Percentiles rank a stretch among this genome's conserved stretches.
phyloP scores from a whole-genome alignment of 495 filamentous ascomycete species.

The Aspergillus egyptiacus region DNA sequence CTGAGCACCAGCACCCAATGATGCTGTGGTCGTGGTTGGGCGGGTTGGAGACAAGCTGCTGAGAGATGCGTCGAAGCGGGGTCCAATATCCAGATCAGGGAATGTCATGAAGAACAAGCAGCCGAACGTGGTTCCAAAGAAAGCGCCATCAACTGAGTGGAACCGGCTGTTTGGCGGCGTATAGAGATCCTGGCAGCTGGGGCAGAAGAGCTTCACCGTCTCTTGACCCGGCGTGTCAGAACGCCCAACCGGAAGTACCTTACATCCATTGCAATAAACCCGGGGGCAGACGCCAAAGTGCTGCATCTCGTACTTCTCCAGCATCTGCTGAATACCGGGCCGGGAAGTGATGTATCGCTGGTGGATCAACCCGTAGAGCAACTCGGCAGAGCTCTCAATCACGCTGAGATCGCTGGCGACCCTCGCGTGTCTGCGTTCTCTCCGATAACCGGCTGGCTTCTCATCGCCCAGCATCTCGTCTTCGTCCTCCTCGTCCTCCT shows the following conservation, averaged over 20 bases:
- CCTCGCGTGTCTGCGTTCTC: conserved; percentile 75
- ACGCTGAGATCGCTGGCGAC: conserved; percentile 87
- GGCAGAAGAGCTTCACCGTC: conserved; percentile 97
- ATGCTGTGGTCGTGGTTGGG: conserved; percentile 25
- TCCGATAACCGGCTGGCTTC: conserved; percentile 50
- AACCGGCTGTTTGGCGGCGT: conserved; percentile 96
- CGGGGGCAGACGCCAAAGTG: conserved; percentile 93
- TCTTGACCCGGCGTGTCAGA: conserved; percentile 93
- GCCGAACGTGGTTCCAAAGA: conserved; percentile 95
- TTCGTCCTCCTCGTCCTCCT: conserved; percentile 76
- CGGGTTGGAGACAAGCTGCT: conserved; percentile 23
- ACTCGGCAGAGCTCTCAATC: conserved; percentile 93
- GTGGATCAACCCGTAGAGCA: conserved; percentile 96
- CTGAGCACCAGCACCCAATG: conserved; percentile 17
- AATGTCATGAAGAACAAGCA: conserved; percentile 97
- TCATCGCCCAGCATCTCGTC: conserved; percentile 67
- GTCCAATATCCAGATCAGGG: conserved; percentile 77
- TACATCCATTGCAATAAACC: conserved; percentile 77
- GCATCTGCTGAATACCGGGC: conserved; percentile 96
- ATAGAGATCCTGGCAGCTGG: conserved; percentile 93
- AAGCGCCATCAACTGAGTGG: conserved; percentile 95
- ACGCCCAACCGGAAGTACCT: conserved; percentile 85
- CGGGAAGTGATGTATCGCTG: conserved; percentile 98
- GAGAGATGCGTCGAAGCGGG: conserved; percentile 24
- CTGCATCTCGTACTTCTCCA: conserved; percentile 93